Conservation (phyloP, 2,329 filamentous ascomycete species). For the Colletotrichum endophyticum region DNA sequence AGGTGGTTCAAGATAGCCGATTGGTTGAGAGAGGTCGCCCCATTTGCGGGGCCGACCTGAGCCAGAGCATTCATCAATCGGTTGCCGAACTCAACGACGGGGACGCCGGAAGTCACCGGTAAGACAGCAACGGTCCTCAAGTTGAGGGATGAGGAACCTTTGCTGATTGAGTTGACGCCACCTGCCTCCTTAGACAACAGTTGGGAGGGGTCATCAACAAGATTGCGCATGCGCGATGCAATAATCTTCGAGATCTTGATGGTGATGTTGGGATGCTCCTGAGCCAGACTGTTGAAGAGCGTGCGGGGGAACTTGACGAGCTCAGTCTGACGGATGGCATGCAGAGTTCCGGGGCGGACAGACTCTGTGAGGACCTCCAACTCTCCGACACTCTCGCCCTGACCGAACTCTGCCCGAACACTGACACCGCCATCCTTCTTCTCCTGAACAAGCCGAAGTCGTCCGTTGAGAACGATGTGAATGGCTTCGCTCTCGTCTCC, state of each 20-base stretch:
- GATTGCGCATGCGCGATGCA: slow-evolving; percentile 87
- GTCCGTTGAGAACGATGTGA: slow-evolving; percentile 95
- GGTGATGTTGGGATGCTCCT: slow-evolving; percentile 96
- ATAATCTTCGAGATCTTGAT: slow-evolving; percentile 99
- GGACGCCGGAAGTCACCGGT: slow-evolving; percentile 88
- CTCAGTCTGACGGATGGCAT: slow-evolving; percentile 96
- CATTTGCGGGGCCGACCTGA: slow-evolving; percentile 88
- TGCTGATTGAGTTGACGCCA: slow-evolving; percentile 63
- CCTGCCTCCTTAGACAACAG: slow-evolving; percentile 68
- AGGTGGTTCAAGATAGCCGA: slow-evolving; percentile 93
- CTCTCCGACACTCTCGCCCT: slow-evolving; percentile 97
- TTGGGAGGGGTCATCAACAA: slow-evolving; percentile 81
- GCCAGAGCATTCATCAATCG: slow-evolving; percentile 84
- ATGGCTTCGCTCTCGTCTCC: slow-evolving; percentile 97
- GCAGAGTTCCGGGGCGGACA: slow-evolving; percentile 84
- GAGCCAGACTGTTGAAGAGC: slow-evolving; percentile 94
- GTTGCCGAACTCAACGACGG: slow-evolving; percentile 93
- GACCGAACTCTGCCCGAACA: slow-evolving; percentile 90
- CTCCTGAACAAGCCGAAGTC: slow-evolving; percentile 84
- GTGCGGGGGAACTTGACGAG: slow-evolving; percentile 95
- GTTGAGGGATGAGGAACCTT: slow-evolving; percentile 86
- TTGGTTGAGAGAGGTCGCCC: slow-evolving; percentile 91
- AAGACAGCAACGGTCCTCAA: slow-evolving; percentile 91
- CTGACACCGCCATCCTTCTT: slow-evolving; percentile 81
- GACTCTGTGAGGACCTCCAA: slow-evolving; percentile 97